phyloP scores from a whole-genome alignment of 495 filamentous ascomycete genomes.

The Rhypophila decipiens region DNA sequence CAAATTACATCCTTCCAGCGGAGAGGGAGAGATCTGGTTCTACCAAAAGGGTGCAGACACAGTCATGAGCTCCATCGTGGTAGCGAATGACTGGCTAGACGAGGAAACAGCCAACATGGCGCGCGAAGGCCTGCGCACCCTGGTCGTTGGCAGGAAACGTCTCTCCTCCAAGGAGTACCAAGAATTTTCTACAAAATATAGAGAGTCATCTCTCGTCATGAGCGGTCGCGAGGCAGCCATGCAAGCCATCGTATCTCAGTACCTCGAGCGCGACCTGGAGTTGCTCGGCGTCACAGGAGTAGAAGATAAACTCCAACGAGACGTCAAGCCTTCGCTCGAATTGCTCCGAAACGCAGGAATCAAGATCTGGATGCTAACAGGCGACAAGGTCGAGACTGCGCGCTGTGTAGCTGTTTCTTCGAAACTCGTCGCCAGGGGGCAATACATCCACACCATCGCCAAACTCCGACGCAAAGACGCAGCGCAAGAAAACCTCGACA shows the following conservation, averaged over 20 bases:
- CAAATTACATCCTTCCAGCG: slow-evolving; percentile 33
- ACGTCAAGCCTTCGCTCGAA: slow-evolving; percentile 92
- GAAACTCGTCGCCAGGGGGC: slow-evolving; percentile 88
- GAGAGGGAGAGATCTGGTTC: slow-evolving; percentile 83
- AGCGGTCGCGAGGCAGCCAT: slow-evolving; percentile 73
- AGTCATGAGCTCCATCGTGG: slow-evolving; percentile 91
- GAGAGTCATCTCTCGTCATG: slow-evolving; percentile 72
- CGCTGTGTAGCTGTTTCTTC: slow-evolving; percentile 92
- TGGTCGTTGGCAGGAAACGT: slow-evolving; percentile 85
- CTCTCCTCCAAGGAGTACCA: slow-evolving; percentile 70
- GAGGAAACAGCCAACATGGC: slow-evolving; percentile 99
- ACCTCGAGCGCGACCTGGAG: slow-evolving; percentile 84
- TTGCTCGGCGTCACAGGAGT: slow-evolving; percentile 95
- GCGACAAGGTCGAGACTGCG: slow-evolving; percentile 97
- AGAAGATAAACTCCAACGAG: slow-evolving; percentile 89
- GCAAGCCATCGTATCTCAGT: slow-evolving; percentile 68
- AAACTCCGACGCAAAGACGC: slow-evolving; percentile 71
- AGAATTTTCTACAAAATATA: slow-evolving; percentile 69
- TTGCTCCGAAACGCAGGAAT: slow-evolving; percentile 96
- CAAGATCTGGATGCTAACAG: slow-evolving; percentile 99
- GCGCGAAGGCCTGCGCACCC: slow-evolving; percentile 85
- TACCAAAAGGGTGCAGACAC: slow-evolving; percentile 98
- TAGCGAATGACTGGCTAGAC: slow-evolving; percentile 94
- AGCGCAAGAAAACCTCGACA: slow-evolving; percentile 79
- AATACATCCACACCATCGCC: slow-evolving; percentile 91